Conservation (phyloP, 2,329 filamentous ascomycete species). For the Monilinia fructigena region DNA sequence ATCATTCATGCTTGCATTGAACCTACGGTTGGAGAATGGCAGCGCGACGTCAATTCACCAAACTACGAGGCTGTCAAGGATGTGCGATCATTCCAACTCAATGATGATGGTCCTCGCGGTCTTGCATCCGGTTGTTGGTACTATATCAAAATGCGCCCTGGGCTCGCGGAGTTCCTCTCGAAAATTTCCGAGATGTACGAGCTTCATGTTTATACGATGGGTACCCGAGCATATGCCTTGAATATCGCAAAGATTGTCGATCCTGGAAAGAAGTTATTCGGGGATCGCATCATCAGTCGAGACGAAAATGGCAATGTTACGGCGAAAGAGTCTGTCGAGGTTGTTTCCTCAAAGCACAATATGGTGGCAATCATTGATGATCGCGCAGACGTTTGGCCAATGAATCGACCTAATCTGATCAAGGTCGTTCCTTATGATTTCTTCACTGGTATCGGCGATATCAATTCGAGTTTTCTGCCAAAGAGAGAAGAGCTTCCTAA, state of each 20-base stretch:
- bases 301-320: slow-evolving; percentile 95
- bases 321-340: slow-evolving; percentile 82
- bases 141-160: slow-evolving; percentile 96
- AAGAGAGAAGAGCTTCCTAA: slow-evolving; percentile 60
- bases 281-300: slow-evolving; percentile 90
- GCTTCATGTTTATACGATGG: slow-evolving; percentile 98
- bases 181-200: slow-evolving; percentile 81
- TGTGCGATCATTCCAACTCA: slow-evolving; percentile 82
- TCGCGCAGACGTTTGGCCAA: slow-evolving; percentile 89
- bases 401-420: slow-evolving; percentile 88
- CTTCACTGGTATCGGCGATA: slow-evolving; percentile 96
- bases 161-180: slow-evolving; percentile 76
- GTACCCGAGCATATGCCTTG: slow-evolving; percentile 91
- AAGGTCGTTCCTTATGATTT: slow-evolving; percentile 96
- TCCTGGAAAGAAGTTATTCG: slow-evolving; percentile 84
- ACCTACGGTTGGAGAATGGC: slow-evolving; percentile 94
- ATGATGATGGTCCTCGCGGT: slow-evolving; percentile 76
- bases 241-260: slow-evolving; percentile 92
- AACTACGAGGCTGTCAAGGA: slow-evolving; percentile 90
- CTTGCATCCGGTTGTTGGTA: slow-evolving; percentile 78
- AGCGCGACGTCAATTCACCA: slow-evolving; percentile 80
- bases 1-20: slow-evolving; percentile 98
- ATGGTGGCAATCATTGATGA: slow-evolving; percentile 99
- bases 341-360: slow-evolving; percentile 93
- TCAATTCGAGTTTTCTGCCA: slow-evolving; percentile 95